Base-by-base conservation (phyloP, 139 green algal genomes). In the Eudorina sp. region DNA sequence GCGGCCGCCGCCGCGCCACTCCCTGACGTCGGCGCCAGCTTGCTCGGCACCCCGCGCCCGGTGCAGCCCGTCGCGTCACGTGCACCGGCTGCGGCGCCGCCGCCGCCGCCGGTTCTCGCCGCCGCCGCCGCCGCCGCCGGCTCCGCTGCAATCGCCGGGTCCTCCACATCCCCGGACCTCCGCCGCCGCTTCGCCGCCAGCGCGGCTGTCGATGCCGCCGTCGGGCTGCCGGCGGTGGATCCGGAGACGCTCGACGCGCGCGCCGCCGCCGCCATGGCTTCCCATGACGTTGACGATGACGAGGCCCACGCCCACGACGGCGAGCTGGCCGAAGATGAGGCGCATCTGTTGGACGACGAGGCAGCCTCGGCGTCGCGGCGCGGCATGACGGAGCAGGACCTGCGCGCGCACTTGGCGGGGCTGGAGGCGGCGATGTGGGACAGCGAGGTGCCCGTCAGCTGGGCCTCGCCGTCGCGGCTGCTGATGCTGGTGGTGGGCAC, bases 361-460 rank as follows among this genome's bases (percentile, higher is more conserved):
- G 3, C 1, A 4, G 25, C 36, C 7, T 19, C 36, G 53, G 27
- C 6, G 16, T n/a, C 23, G 34, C 34, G 34, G 51, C 53, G 77
- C 36, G 51, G 53, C 38, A 74, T 76, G 60, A 76, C 19, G 53
- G 80, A 86, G 60, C 21, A 62, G 14, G 80, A 86, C 19, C 81
- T 87, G 81, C 62, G 81, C 0, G 64, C 81, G 7, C 62, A 87
- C 25, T 69, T 89, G 43, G 53, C 80, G 36, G 45, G 73, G 34
- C 53, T 90, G 45, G 83, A 90, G 58, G 82, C 85, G 48, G 34
- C 23, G 80, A 93, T 86, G 66, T 95, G 90, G 41, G 81, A 89
- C 86, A 96, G 62, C 64, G 81, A 87, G 60, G 27, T 68, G 64
- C 81, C 81, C 6, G 34, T 14, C 7, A 7, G 16, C 14, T 36